Evolutionary conservation across 768 basidiomycete genomes (phyloP), one percentile per base, ranked within the genome.

Genomic region (Pisolithus sp.): DNA sequence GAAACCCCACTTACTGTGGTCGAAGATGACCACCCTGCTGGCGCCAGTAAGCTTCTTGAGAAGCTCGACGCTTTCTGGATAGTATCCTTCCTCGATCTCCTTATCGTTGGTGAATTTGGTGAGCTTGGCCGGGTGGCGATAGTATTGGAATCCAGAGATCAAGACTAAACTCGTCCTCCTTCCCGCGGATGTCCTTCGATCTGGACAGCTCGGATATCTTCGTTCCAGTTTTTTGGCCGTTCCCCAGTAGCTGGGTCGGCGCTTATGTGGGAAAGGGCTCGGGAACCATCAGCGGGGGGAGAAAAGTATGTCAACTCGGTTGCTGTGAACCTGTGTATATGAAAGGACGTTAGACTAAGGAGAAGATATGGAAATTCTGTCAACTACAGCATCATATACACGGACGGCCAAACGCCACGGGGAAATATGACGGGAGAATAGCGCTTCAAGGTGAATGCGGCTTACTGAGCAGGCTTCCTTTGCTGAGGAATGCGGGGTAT

Each of bases 41-140:
- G 83, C 84, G 3, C 84, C 82, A 0, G 82, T 83, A 9, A 79
- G 50, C 52, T 77, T 62, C 69, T 85, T 83, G 40, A 85, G 62
- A 40, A 83, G 68, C 59, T 78, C 77, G 17, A 73, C 68, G 57
- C 77, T 78, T 65, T 86, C 84, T 0, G 76, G 74, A 57, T 84
- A 85, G 60, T 86, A 86, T 46, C 77, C 78, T 41, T 55, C 57
- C 58, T 71, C 57, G 34, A 86, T 75, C n/a, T 75, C 76, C 9
- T 72, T 75, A 39, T 82, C 79, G 53, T 77, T 69, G 0, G 53
- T 52, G 64, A 85, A 85, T 0, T 70, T 54, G 7, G 66, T 75
- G 57, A 77, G 74, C 53, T 76, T 72, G 0, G 79, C 64, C 0
- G 77, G 61, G 30, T 61, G 42, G 24, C 28, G 57, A 51, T 55